Conservation (phyloP, 225 moss, liverwort and hornwort species). For the Bryum argenteum region DNA sequence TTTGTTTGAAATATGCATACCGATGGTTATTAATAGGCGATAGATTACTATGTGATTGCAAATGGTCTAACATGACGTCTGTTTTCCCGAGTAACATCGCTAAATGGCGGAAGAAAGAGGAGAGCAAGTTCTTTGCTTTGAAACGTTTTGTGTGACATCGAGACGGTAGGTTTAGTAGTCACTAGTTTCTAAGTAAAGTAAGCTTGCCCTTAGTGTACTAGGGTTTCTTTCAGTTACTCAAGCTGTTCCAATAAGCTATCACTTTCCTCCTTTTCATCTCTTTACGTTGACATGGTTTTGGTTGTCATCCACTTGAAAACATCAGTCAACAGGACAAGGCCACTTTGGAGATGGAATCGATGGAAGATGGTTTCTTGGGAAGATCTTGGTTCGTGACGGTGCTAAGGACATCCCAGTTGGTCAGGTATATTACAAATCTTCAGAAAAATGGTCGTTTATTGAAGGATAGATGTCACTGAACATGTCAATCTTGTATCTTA, state of each 20-base stretch:
- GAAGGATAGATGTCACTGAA: background rate
- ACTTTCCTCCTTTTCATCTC: background rate
- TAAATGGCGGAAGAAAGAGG: constrained; percentile 82
- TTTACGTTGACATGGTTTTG: constrained; percentile 4
- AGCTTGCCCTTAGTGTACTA: background rate
- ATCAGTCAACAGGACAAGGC: constrained; percentile 76
- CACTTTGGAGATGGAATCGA: constrained; percentile 95
- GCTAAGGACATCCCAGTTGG: constrained; percentile 89
- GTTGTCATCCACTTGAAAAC: constrained; percentile 2
- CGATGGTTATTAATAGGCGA: constrained; percentile 1
- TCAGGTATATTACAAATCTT: constrained; percentile 40
- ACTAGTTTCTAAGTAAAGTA: constrained; percentile 7
- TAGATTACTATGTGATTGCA: background rate
- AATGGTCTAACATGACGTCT: background rate
- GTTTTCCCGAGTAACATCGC: constrained; percentile 73
- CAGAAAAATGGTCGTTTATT: background rate
- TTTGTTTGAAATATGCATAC: background rate
- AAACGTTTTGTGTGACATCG: constrained; percentile 96
- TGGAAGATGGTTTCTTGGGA: constrained; percentile 96
- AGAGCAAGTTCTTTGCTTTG: constrained; percentile 76
- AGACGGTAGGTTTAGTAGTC: constrained; percentile 64
- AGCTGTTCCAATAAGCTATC: constrained; percentile 9
- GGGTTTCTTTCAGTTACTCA: background rate
- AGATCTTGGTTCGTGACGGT: constrained; percentile 91
- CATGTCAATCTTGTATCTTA: background rate